Evolutionary conservation across 352 stramenopile species (phyloP), one percentile per base, ranked within the genome.

Genomic region (Globisporangium carolinianum): DNA sequence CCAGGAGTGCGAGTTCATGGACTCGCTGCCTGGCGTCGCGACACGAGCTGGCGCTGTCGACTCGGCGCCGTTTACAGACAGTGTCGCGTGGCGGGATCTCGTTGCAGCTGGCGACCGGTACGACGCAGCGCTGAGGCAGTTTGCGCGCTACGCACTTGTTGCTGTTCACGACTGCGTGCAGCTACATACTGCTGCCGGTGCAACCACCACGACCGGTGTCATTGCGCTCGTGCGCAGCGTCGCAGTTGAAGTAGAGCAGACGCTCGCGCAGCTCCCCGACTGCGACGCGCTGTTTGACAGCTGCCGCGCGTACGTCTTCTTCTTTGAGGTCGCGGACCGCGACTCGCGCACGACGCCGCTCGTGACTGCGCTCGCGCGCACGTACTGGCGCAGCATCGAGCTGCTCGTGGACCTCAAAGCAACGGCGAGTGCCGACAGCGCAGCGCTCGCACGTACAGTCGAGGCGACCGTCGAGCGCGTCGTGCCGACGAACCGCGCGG

Each of bases 231-330:
- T 70, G 37, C 58, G 47, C 17, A 52, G 47, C 32, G 41, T 72
- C 18, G 63, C 81, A 12, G 47, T 57, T 1, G 67, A 85, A 62
- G 47, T 87, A 12, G 42, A 65, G 4, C 17, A 24, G 4, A 47
- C 79, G 4, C 46, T 89, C 15, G 71, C 73, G 17, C 75, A 87
- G 53, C 56, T 92, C 10, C 78, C 80, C 1, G 80, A 89, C 47
- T 90, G 78, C 50, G 61, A 76, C 15, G 68, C 73, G 24, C 55
- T 87, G 17, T 86, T 89, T 58, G 56, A 62, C 35, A 69, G 55
- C 2, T 85, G 71, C 24, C 71, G 71, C 53, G 55, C 69, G 1
- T 92, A 92, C 57, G 71, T 77, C 14, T 90, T 81, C 62, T 92
- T 75, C 52, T 89, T 92, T 51, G 76, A 87, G 38, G 70, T 89